Percentiles rank a stretch among this genome's conserved stretches.
These are phyloP conservation scores for Hylodesmum podocarpum DNA, from an alignment of 306 rosid genomes.

Conservation along the genomic window DNA sequence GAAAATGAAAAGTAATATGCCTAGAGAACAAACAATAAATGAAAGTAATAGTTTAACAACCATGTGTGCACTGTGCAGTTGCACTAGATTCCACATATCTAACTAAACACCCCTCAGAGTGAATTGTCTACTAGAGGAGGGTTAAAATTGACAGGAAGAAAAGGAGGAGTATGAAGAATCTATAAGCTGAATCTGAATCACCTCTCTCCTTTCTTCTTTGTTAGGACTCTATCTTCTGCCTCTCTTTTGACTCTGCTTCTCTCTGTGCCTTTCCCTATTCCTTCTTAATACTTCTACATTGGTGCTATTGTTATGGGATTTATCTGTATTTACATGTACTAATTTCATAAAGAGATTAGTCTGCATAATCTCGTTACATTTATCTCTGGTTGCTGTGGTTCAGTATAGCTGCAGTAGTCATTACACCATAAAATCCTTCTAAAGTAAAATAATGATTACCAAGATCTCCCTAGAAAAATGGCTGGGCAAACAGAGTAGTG, in stretches of 20 bases:
- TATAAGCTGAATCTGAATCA: neutral
- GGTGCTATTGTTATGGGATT: neutral
- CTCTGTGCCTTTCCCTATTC: neutral
- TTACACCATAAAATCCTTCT: neutral
- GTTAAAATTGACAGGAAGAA: conserved; percentile 4
- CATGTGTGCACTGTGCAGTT: neutral
- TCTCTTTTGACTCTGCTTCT: neutral
- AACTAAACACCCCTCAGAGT: neutral
- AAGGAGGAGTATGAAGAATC: neutral
- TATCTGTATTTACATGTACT: neutral
- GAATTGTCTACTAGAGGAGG: conserved; percentile 2
- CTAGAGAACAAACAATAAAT: neutral
- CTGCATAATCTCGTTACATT: neutral
- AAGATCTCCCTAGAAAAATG: neutral
- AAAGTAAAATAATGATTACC: neutral
- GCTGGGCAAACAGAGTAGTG: neutral
- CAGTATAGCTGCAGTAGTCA: neutral
- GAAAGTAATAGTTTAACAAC: neutral
- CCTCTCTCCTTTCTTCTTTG: neutral
- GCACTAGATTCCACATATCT: neutral
- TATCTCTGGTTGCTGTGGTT: neutral
- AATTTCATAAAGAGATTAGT: neutral
- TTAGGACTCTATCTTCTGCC: neutral
- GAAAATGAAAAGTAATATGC: neutral
- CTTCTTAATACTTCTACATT: neutral